Percentiles rank a stretch among this genome's conserved stretches.
Conservation (phyloP, 768 basidiomycete species). For the Rhizopogon vesiculosus region DNA sequence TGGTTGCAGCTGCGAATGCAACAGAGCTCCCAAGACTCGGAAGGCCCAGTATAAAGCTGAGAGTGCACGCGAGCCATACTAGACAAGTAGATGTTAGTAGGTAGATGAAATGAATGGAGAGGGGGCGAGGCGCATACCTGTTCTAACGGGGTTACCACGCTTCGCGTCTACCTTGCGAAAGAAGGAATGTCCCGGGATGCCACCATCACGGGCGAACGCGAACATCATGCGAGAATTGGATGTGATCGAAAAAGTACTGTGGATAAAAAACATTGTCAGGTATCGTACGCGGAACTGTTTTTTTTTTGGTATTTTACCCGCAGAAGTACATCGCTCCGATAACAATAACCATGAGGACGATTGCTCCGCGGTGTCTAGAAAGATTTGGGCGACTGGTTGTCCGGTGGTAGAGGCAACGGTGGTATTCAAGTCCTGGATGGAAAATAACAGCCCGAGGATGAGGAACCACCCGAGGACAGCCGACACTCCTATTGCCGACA, state of each 20-base stretch:
- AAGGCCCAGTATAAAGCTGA: slow-evolving; percentile 70
- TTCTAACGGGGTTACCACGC: slow-evolving; percentile 62
- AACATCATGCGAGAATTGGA: slow-evolving; percentile 84
- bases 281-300: neutral
- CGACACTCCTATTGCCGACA: slow-evolving; percentile 69
- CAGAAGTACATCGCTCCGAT: slow-evolving; percentile 75
- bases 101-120: neutral
- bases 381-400: slow-evolving; percentile 76
- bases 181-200: slow-evolving; percentile 62
- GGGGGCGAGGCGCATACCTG: slow-evolving; percentile 37
- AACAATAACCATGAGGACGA: slow-evolving; percentile 68
- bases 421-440: slow-evolving; percentile 62
- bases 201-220: slow-evolving; percentile 73
- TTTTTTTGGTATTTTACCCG: slow-evolving; percentile 35
- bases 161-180: slow-evolving; percentile 58
- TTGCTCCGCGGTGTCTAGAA: slow-evolving; percentile 71
- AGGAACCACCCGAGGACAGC: slow-evolving; percentile 75
- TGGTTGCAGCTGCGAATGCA: slow-evolving; percentile 54
- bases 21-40: slow-evolving; percentile 72
- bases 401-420: slow-evolving; percentile 53
- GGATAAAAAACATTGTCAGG: neutral
- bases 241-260: slow-evolving; percentile 70
- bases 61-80: slow-evolving; percentile 78
- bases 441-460: slow-evolving; percentile 66
- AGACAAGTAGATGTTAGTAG: neutral